Percentiles rank a stretch among this genome's conserved stretches.
Conservation (phyloP, 2,329 filamentous ascomycete genomes). For the Rachicladosporium sp. region DNA sequence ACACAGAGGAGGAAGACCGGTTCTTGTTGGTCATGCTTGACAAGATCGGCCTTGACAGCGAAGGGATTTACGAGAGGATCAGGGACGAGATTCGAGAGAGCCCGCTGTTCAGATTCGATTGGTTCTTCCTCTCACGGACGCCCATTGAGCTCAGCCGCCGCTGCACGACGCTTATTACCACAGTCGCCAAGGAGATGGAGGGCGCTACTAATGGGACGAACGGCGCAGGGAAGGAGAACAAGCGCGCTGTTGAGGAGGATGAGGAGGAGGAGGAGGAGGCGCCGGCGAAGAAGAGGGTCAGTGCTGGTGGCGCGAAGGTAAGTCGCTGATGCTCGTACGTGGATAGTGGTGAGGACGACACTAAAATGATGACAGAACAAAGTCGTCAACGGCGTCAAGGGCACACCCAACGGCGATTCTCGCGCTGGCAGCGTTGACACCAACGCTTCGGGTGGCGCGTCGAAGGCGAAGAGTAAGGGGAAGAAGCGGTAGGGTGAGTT, state of each 20-base stretch:
- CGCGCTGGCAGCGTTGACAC: conserved; percentile 82
- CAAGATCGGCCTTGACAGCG: conserved; percentile 80
- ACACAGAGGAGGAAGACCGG: conserved; percentile 94
- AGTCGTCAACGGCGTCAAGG: conserved; percentile 78
- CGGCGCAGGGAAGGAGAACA: conserved; percentile 43
- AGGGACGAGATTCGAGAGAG: conserved; percentile 91
- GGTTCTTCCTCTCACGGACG: conserved; percentile 96
- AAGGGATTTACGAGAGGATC: conserved; percentile 82
- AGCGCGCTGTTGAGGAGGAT: conserved; percentile 67
- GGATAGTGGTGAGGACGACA: neutral
- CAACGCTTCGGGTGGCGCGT: conserved; percentile 45
- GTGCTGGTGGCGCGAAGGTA: conserved; percentile 56
- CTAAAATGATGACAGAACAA: conserved; percentile 57
- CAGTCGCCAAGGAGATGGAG: conserved; percentile 90
- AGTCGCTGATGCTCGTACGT: conserved; percentile 19
- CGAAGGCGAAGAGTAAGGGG: conserved; percentile 31
- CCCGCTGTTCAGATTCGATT: conserved; percentile 93
- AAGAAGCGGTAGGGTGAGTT: no score
- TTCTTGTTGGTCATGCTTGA: conserved; percentile 91
- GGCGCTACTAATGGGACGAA: conserved; percentile 17
- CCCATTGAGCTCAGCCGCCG: conserved; percentile 84
- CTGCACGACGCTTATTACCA: conserved; percentile 87
- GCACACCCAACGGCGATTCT: conserved; percentile 63
- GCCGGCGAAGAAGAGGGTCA: conserved; percentile 75
- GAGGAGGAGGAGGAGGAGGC: conserved; percentile 58